Conservation (phyloP, 345 rosid genomes). For the Syzygium aromaticum region DNA sequence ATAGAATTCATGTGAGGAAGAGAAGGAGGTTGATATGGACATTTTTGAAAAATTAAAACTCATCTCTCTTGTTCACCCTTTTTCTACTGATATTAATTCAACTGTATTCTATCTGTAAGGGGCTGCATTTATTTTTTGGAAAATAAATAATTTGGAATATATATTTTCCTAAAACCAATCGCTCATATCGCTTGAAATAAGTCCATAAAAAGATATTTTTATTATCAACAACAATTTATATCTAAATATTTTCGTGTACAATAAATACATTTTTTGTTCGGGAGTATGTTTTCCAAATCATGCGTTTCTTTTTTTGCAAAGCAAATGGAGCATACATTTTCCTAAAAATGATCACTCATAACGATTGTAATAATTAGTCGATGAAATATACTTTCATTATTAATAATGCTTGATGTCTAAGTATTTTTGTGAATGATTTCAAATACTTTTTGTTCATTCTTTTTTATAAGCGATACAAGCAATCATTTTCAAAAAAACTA, state of each 20-base stretch:
- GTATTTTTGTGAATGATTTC: no score
- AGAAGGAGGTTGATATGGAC: not conserved
- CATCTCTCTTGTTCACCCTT: not conserved
- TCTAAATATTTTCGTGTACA: no score
- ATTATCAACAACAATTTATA: no score
- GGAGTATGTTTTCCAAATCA: no score
- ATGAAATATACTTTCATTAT: not conserved
- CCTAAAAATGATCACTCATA: fast-evolving
- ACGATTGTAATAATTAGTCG: no score
- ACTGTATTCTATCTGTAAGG: not conserved
- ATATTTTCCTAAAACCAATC: not conserved
- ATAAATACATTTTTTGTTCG: no score
- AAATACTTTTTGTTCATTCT: no score
- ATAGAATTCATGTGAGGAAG: not conserved
- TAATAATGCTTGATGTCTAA: not conserved
- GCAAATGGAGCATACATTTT: no score
- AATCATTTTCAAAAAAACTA: no score
- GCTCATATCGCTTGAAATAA: no score
- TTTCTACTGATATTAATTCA: not conserved
- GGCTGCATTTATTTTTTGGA: not conserved
- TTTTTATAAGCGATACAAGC: no score
- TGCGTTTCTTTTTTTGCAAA: not conserved
- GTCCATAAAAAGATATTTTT: no score
- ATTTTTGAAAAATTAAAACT: not conserved
- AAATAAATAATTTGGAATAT: not conserved